Conservation (phyloP, 352 stramenopile species). For the Thalassiosira mediterranea region DNA sequence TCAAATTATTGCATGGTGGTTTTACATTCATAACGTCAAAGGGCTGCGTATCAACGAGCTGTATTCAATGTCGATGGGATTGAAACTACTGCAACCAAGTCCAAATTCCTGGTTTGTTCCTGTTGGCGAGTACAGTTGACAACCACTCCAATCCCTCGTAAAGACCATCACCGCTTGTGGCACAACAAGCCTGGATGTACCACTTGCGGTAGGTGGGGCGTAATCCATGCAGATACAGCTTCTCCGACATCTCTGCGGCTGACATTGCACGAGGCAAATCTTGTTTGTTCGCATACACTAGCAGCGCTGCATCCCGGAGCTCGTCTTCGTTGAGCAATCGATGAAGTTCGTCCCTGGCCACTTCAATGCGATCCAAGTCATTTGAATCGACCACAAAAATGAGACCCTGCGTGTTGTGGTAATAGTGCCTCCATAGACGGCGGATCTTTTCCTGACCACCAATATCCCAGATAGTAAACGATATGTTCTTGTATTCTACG, state of each 20-base stretch:
- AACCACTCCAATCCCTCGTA: slow-evolving; percentile 99
- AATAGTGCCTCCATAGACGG: slow-evolving; percentile 99
- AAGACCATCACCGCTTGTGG: slow-evolving; percentile 96
- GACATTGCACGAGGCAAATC: slow-evolving; percentile 98
- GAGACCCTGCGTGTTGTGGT: slow-evolving; percentile 98
- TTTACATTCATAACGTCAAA: no score
- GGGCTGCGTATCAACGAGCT: no score
- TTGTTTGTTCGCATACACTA: slow-evolving; percentile 99
- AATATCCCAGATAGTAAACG: slow-evolving; percentile 99
- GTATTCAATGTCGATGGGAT: no score
- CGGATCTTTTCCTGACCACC: slow-evolving; percentile 99
- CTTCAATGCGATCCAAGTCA: slow-evolving; percentile 97
- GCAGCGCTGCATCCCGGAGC: slow-evolving; percentile 94
- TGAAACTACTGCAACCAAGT: no score
- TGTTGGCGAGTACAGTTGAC: slow-evolving; percentile 86
- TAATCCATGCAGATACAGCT: slow-evolving; percentile 96
- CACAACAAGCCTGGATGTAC: slow-evolving; percentile 99
- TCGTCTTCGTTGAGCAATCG: slow-evolving; percentile 98
- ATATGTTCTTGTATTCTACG: slow-evolving; percentile 99
- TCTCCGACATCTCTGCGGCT: slow-evolving; percentile 98
- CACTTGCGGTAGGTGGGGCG: slow-evolving; percentile 93
- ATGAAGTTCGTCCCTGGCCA: slow-evolving; percentile 95
- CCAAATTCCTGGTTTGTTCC: no score
- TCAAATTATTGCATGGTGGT: no score
- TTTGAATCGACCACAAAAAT: slow-evolving; percentile 99